Evolutionary conservation across 2,329 filamentous ascomycete genomes (phyloP).

Genomic region (Taxawa tesnikishii): DNA sequence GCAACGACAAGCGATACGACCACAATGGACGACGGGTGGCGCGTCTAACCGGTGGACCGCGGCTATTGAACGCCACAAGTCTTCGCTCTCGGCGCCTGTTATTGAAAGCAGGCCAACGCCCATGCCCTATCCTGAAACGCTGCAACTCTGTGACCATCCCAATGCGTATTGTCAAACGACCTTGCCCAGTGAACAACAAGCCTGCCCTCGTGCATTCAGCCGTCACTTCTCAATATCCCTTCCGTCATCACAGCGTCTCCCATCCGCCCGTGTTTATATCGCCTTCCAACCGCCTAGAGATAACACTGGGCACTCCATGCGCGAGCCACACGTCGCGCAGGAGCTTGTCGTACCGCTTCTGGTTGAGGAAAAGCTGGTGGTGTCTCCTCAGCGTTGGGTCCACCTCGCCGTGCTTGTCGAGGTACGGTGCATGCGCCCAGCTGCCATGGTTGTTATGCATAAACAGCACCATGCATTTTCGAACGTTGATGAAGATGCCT

Average conservation of each 20-base stretch:
- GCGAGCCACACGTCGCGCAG: constrained; percentile 76
- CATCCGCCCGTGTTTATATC: constrained; percentile 97
- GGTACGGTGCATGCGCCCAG: constrained; percentile 79
- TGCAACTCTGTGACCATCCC: too few species aligned
- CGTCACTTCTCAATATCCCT: too few species aligned
- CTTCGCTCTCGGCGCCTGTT: too few species aligned
- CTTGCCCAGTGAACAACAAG: too few species aligned
- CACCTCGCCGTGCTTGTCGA: constrained; percentile 91
- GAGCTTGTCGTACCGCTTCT: constrained; percentile 84
- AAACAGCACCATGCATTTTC: constrained; percentile 88
- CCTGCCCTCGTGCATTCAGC: too few species aligned
- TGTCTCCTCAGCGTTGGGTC: constrained; percentile 79
- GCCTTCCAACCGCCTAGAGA: constrained; percentile 79
- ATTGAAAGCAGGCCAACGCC: too few species aligned
- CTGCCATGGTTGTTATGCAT: constrained; percentile 71
- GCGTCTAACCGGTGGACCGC: too few species aligned
- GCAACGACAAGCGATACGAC: too few species aligned
- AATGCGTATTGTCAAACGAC: too few species aligned
- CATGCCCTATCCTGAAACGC: too few species aligned
- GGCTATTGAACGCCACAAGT: too few species aligned
- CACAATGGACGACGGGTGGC: too few species aligned
- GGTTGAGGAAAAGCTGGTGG: constrained; percentile 82
- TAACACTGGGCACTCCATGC: constrained; percentile 77
- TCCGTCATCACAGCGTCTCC: constrained; percentile 51
- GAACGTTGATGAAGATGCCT: constrained; percentile 92